These are phyloP conservation scores for Evernia prunastri DNA, from an alignment of 495 filamentous ascomycete genomes.

Conservation along the genomic window DNA sequence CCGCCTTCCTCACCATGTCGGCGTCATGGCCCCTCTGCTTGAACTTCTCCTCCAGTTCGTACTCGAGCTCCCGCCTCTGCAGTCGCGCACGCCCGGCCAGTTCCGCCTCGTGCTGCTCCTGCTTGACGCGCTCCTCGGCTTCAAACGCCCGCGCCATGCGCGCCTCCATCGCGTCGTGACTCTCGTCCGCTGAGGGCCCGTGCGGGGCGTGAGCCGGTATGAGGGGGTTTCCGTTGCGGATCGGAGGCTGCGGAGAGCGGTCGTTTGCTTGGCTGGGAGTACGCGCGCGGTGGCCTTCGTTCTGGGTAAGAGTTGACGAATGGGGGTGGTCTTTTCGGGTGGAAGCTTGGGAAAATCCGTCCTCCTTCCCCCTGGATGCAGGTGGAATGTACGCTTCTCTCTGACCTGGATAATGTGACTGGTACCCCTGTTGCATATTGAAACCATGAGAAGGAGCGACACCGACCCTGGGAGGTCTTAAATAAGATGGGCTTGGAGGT, in stretches of 20 bases:
- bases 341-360: not conserved
- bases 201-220: not conserved
- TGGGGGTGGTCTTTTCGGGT: not conserved
- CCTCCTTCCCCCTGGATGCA: not conserved
- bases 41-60: conserved; percentile 5
- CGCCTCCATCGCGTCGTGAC: not conserved
- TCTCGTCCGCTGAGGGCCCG: not conserved
- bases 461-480: not conserved
- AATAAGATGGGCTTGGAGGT: not conserved
- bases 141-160: not conserved
- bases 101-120: not conserved
- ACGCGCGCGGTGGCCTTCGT: not conserved
- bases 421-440: not conserved
- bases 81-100: not conserved
- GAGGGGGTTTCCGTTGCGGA: not conserved
- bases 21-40: not conserved
- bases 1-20: not conserved
- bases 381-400: not conserved
- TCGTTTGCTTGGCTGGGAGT: not conserved
- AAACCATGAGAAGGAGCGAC: not conserved
- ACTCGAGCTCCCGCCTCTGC: not conserved
- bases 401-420: not conserved
- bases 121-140: conserved; percentile 7
- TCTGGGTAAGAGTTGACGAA: not conserved
- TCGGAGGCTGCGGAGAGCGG: not conserved